phyloP scores from a whole-genome alignment of 2,329 filamentous ascomycete species.

The Botrytis fragariae region DNA sequence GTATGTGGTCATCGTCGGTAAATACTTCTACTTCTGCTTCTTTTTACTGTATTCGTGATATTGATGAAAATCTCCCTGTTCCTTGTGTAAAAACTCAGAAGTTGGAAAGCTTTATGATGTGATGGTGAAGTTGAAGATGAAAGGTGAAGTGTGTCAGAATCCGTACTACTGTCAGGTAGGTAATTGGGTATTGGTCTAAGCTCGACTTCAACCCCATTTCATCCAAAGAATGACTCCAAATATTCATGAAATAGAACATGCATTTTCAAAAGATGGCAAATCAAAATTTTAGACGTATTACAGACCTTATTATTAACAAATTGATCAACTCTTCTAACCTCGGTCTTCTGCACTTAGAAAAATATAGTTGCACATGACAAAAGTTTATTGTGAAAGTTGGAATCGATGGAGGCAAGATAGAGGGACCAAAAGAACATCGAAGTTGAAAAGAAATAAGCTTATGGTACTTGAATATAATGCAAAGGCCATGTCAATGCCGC shows the following conservation, averaged over 20 bases:
- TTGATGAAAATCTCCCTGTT: background rate
- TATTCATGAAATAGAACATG: too few species aligned
- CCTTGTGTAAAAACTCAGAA: background rate
- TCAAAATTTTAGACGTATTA: background rate
- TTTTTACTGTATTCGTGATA: background rate
- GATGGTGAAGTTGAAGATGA: background rate
- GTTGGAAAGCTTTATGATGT: background rate
- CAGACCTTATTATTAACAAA: background rate
- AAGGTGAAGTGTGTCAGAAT: background rate
- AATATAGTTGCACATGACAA: too few species aligned
- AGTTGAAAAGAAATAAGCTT: too few species aligned
- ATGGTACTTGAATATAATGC: too few species aligned
- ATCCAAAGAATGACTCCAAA: background rate
- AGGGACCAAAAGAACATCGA: too few species aligned
- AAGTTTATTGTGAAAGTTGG: too few species aligned
- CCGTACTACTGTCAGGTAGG: too few species aligned
- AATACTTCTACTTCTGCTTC: background rate
- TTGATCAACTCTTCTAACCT: too few species aligned
- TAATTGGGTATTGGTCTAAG: background rate
- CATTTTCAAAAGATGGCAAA: background rate
- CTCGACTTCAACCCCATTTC: background rate
- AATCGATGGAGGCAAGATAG: too few species aligned
- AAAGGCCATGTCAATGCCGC: too few species aligned
- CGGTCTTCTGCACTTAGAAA: too few species aligned
- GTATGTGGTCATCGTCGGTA: background rate